Evolutionary conservation across 1,139 yeast species (phyloP), one percentile per base, ranked within the genome.

Genomic region (Candida frijolesensis): DNA sequence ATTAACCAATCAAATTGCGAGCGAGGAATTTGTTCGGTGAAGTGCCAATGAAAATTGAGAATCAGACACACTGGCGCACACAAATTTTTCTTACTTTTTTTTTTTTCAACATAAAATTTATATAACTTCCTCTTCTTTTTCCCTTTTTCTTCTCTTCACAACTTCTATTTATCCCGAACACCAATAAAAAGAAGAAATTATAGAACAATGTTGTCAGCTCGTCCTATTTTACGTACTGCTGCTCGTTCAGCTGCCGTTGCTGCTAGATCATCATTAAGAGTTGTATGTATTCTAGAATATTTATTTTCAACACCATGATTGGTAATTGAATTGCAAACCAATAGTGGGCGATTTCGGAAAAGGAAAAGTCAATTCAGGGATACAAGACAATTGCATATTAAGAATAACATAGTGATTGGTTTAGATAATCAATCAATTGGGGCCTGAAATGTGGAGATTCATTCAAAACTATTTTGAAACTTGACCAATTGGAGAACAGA

Each of bases 221-320:
- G 92, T 83, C 82, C 89, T 74, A 83, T 83, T 78, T 79, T 85
- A 75, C 88, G 91, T 80, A 81, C 87, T 71, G 89, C 89, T 72
- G 83, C 87, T 70, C 85, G 89, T 79, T 80, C 89, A 68, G 84
- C 84, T 70, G 79, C 83, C 71, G 82, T 84, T 71, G 85, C 81
- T 69, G 83, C 84, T 60, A 76, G 80, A 74, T 47, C 54, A 44
- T 67, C 76, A 60, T 70, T 75, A 79, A 84, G 87, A 76, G 79
- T 83, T 71, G 87, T 83, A 81, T 76, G 88, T 83, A 72, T 69
- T 34, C 10, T 29, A 30, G 7, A n/a, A 16, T 9, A n/a, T 38
- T 22, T 19, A 19, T 10, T 19, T 9, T 19, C 22, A 41, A 16
- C 3, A 19, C 22, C 22, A 19, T 19, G 22, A 19, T 19, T 19